A percentile compares a stretch with the other conserved stretches of the same genome.
phyloP scores from a whole-genome alignment of 129 eudicot genomes.

The Sambucus nigra region DNA sequence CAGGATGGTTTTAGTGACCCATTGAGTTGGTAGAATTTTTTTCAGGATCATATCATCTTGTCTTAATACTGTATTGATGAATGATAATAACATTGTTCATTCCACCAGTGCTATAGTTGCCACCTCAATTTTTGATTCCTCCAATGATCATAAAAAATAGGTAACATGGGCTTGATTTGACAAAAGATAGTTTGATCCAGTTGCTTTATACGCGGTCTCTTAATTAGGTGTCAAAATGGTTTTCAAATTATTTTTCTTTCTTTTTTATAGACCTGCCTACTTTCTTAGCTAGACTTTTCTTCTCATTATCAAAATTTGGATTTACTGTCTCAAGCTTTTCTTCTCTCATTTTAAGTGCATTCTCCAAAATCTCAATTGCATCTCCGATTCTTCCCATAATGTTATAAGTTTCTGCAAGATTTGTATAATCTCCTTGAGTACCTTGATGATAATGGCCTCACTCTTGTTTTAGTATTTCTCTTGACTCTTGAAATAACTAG shows the following conservation, averaged over 20 bases:
- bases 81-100: no score
- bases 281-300: slow-evolving; percentile 89
- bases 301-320: slow-evolving; percentile 91
- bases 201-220: no score
- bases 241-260: slow-evolving; percentile 88
- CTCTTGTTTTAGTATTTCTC: slow-evolving; percentile 80
- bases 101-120: no score
- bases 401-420: slow-evolving; percentile 97
- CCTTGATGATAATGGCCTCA: slow-evolving; percentile 97
- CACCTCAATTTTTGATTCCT: no score
- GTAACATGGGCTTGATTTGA: no score
- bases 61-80: no score
- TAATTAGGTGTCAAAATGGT: no score
- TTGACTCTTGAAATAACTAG: slow-evolving; percentile 91
- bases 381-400: slow-evolving; percentile 98
- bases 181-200: no score
- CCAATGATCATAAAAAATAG: no score
- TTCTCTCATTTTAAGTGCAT: slow-evolving; percentile 83
- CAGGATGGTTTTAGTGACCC: no score
- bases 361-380: slow-evolving; percentile 92
- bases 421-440: slow-evolving; percentile 93
- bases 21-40: no score
- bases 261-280: slow-evolving; percentile 83
- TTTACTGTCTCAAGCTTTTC: slow-evolving; percentile 96
- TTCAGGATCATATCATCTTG: no score